Percentiles rank a stretch among this genome's conserved stretches.
Conservation (phyloP, 768 basidiomycete species). For the Myochromella boudieri region DNA sequence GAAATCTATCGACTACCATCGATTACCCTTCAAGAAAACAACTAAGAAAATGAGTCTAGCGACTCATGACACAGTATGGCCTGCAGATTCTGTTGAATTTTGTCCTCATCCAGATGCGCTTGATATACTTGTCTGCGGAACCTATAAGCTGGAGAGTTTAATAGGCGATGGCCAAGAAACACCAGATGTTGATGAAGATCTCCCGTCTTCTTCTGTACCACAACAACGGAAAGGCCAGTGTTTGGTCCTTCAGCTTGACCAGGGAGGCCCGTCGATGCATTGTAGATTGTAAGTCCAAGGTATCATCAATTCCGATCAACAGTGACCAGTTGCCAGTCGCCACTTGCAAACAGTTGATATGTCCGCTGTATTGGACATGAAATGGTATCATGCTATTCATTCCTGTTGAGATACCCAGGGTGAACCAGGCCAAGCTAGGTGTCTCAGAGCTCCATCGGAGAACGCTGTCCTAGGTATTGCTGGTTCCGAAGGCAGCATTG, state of each 20-base stretch:
- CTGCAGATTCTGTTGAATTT: constrained; percentile 91
- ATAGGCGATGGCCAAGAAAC: constrained; percentile 4
- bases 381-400: constrained; percentile 63
- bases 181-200: constrained; percentile 6
- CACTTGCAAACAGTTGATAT: constrained; percentile 68
- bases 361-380: constrained; percentile 89
- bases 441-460: constrained; percentile 44
- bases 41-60: constrained; percentile 13
- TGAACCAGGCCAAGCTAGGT: constrained; percentile 40
- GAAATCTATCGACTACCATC: too few relatives aligned
- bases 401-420: background rate
- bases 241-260: constrained; percentile 56
- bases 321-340: constrained; percentile 32
- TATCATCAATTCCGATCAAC: background rate
- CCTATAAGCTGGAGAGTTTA: constrained; percentile 73
- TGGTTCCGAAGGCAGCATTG: constrained; percentile 81
- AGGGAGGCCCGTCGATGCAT: constrained; percentile 22
- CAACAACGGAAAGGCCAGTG: constrained; percentile 70
- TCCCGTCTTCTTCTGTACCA: constrained; percentile 13
- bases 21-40: too few relatives aligned
- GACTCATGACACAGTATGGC: constrained; percentile 65
- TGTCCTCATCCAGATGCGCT: constrained; percentile 65
- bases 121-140: constrained; percentile 83
- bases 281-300: constrained; percentile 32
- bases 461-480: constrained; percentile 67